Percentiles rank a stretch among this genome's conserved stretches.
phyloP scores from a whole-genome alignment of 163 green algal species.

The Scenedesmus sp. region DNA sequence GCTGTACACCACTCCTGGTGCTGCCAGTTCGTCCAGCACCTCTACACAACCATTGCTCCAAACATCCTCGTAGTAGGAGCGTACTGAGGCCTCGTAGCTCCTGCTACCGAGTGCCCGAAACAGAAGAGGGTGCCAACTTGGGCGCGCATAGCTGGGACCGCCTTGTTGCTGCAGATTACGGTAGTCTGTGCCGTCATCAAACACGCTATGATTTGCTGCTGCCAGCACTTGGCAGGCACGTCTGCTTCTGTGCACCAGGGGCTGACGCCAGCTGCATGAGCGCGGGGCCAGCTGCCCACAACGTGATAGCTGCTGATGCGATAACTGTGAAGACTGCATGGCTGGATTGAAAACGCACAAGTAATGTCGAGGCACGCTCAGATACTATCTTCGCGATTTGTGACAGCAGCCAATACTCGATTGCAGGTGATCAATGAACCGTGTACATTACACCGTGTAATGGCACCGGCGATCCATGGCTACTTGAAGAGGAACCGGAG shows the following conservation, averaged over 20 bases:
- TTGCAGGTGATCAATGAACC: neutral
- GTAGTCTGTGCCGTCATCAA: neutral
- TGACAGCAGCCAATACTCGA: neutral
- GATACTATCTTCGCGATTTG: neutral
- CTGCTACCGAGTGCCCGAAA: neutral
- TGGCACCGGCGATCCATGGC: neutral
- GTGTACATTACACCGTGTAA: no score
- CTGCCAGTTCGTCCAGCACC: constrained; percentile 25
- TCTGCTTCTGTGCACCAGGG: neutral
- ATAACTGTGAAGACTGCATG: neutral
- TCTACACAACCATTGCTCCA: constrained; percentile 31
- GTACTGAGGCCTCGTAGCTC: neutral
- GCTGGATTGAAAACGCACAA: neutral
- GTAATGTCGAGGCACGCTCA: neutral
- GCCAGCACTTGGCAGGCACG: neutral
- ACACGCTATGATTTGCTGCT: neutral
- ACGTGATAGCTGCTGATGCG: neutral
- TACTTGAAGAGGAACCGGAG: neutral
- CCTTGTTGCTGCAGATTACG: neutral
- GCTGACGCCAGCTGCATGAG: neutral
- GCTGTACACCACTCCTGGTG: constrained; percentile 22
- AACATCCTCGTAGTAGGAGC: constrained; percentile 27
- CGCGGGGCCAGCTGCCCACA: neutral
- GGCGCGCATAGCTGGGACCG: neutral
- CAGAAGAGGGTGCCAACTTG: constrained; percentile 11